Base-by-base conservation (phyloP, 2,329 filamentous ascomycete species). In the Fusarium coffeatum region DNA sequence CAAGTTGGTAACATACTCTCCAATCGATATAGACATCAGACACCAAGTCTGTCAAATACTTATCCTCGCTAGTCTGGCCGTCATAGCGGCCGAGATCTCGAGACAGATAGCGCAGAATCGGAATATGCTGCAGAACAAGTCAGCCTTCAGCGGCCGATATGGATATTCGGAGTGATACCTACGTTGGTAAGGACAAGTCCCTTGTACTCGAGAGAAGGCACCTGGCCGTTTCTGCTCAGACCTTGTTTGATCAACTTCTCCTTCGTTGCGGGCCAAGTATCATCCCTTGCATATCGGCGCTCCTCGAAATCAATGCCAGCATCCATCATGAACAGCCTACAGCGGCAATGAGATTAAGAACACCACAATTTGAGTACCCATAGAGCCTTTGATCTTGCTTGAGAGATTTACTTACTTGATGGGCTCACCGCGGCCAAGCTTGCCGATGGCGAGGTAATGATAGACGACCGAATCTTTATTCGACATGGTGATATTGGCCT, bases 11-110 rank as follows among this genome's bases (percentile, higher is more conserved):
- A 71, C 78, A 72, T 64, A 81, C 80, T 45, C 80, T 74, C 80
- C 80, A 81, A 42, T 82, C 80, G 10, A 78, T 74, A 30, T 82
- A 82, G 13, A 81, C 63, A 32, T 82, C 80, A 2, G 79, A 60
- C 1, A 81, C 78, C 3, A 76, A 72, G 59, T 82, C 80, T 1
- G 81, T 75, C 4, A 77, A 20, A 41, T 78, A 81, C 57, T 81
- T 81, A 23, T 82, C 80, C 5, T 71, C 64, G 42, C 69, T 80
- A 4, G 79, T 78, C 4, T 76, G 72, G 11, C 80, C 80, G 20
- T 82, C 80, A 23, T 82, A 82, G 5, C 48, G 53, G 12, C 76
- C 77, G 1, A 80, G 72, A 1, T 80, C 77, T 4, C 79, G 74
- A 2, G 80, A 59, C 1, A 82, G 68, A 51, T 78, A 81, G n/a